Evolutionary conservation across 1,284 basidiomycete genomes (phyloP).

Genomic region (Sanguinoderma infundibulare): DNA sequence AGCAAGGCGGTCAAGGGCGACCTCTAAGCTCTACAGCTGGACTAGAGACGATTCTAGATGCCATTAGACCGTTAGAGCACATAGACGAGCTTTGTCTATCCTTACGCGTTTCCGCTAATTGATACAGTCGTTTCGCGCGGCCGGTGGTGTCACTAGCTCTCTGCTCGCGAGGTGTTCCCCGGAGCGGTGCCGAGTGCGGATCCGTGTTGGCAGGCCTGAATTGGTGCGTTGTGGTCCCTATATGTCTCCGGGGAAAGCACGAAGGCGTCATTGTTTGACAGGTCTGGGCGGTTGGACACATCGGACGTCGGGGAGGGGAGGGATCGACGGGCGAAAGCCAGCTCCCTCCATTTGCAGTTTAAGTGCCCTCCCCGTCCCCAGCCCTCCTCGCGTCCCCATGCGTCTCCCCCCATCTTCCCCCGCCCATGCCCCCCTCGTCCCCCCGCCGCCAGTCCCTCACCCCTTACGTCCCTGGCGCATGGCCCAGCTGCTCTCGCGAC

Average conservation of each 20-base stretch:
- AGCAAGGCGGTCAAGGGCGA: conserved; percentile 83
- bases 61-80: conserved; percentile 6
- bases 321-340: conserved; percentile 21
- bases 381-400: conserved; percentile 7
- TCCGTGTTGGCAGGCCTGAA: conserved; percentile 8
- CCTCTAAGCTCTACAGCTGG: conserved; percentile 45
- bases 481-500: conserved; percentile 31
- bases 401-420: conserved; percentile 12
- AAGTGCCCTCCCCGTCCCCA: neutral
- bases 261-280: conserved; percentile 18
- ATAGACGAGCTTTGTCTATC: conserved; percentile 9
- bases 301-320: conserved; percentile 4
- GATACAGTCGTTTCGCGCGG: neutral
- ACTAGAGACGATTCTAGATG: conserved; percentile 11
- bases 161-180: no score
- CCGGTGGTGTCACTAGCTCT: neutral
- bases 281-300: conserved; percentile 3
- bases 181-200: neutral
- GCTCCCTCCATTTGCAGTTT: conserved; percentile 17
- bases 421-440: conserved; percentile 24
- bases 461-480: conserved; percentile 35
- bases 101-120: conserved; percentile 19
- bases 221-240: conserved; percentile 14
- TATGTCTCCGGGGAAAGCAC: conserved; percentile 5
- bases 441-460: conserved; percentile 26